phyloP scores from a whole-genome alignment of 768 basidiomycete genomes.

The Kwoniella botswanensis region DNA sequence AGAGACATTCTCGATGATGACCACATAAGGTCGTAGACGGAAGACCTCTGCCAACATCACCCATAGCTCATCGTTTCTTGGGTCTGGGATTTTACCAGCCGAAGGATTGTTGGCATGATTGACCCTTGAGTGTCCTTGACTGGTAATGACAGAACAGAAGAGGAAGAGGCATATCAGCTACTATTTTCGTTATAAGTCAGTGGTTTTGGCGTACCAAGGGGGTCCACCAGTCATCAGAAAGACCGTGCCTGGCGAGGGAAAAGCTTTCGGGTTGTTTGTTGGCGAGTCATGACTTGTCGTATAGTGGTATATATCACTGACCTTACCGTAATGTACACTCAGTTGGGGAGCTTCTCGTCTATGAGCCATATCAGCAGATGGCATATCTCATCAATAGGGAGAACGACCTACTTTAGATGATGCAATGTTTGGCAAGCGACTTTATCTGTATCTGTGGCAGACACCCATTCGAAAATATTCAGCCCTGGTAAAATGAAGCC shows the following conservation, averaged over 20 bases:
- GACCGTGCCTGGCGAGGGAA: constrained; percentile 19
- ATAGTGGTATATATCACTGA: not conserved
- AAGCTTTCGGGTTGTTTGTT: not conserved
- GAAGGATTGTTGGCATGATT: constrained; percentile 22
- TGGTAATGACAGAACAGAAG: constrained; percentile 4
- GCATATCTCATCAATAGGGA: too few species aligned
- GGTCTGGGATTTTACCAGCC: not conserved
- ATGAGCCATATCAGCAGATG: too few species aligned
- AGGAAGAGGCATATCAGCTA: not conserved
- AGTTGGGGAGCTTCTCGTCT: not conserved
- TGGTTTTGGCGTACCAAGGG: constrained; percentile 25
- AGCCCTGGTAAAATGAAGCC: constrained; percentile 29
- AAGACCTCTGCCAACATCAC: constrained; percentile 24
- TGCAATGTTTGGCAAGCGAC: constrained; percentile 28
- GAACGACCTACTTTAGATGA: constrained; percentile 8
- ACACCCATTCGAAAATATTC: constrained; percentile 21
- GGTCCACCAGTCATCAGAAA: constrained; percentile 34
- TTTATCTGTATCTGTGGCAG: constrained; percentile 27
- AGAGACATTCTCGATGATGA: constrained; percentile 42
- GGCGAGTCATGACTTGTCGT: not conserved
- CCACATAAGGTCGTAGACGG: constrained; percentile 26
- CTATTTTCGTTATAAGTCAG: too few species aligned
- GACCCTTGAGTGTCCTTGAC: constrained; percentile 43
- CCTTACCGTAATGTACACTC: not conserved
- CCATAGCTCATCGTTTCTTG: constrained; percentile 36